Percentiles rank a stretch among this genome's conserved stretches.
These are phyloP conservation scores for Sporobolomyces pararoseus DNA, from an alignment of 768 basidiomycete species.

Conservation along the genomic window DNA sequence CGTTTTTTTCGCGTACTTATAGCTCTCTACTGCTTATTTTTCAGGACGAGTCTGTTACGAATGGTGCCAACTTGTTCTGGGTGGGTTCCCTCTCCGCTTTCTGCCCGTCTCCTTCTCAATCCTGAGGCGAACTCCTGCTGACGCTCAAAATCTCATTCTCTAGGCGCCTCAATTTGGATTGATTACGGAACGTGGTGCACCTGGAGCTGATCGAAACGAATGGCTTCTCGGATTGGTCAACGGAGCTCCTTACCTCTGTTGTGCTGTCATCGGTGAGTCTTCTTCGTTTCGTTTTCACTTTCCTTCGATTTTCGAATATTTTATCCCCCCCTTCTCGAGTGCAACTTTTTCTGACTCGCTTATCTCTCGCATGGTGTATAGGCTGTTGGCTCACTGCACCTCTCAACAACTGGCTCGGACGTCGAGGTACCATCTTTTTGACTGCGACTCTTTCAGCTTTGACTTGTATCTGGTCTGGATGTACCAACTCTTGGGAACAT, in stretches of 20 bases:
- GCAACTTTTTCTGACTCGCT: no score
- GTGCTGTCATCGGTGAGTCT: slow-evolving; percentile 46
- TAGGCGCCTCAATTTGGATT: slow-evolving; percentile 59
- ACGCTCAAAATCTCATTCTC: no score
- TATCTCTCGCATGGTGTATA: neutral
- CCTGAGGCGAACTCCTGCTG: no score
- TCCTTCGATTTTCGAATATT: neutral
- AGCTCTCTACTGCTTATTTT: neutral
- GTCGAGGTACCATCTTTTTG: slow-evolving; percentile 52
- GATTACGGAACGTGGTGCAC: slow-evolving; percentile 36
- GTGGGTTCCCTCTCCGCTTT: no score
- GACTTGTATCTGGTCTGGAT: slow-evolving; percentile 47
- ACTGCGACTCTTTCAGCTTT: slow-evolving; percentile 27
- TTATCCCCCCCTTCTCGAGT: no score
- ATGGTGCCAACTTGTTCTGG: slow-evolving; percentile 40
- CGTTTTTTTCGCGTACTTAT: no score
- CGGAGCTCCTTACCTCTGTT: slow-evolving; percentile 57
- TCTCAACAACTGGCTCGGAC: slow-evolving; percentile 52
- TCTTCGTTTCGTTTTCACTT: neutral
- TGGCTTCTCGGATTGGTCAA: slow-evolving; percentile 43
- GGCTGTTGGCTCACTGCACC: slow-evolving; percentile 45
- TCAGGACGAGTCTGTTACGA: slow-evolving; percentile 31
- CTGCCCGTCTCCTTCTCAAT: no score
- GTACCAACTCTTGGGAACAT: slow-evolving; percentile 60
- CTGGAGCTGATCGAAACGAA: slow-evolving; percentile 39